phyloP scores from a whole-genome alignment of 148 eudicot species.

The Chenopodium album region DNA sequence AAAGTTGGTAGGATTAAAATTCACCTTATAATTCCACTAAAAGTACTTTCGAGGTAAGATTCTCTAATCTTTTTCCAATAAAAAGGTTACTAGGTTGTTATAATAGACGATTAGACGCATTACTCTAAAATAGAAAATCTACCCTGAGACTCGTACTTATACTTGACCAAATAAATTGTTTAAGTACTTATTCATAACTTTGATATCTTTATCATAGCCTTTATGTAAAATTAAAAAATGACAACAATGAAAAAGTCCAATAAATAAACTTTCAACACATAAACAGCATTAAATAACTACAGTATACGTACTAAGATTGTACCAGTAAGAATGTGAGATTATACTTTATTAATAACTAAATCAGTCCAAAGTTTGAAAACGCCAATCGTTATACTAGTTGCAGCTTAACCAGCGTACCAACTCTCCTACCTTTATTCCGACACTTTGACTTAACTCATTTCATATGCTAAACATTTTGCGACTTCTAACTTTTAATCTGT shows the following conservation, averaged over 20 bases:
- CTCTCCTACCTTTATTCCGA: constrained; percentile 21
- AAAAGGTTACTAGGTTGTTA: too few relatives aligned
- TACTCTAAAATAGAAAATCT: too few relatives aligned
- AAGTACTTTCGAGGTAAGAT: too few relatives aligned
- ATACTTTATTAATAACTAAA: background rate
- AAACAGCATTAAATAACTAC: background rate
- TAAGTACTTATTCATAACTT: too few relatives aligned
- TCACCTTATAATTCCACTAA: too few relatives aligned
- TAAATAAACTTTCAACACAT: background rate
- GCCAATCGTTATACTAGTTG: background rate
- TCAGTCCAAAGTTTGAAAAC: constrained; percentile 18
- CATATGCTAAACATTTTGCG: background rate
- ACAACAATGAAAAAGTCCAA: background rate
- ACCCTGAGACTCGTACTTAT: too few relatives aligned
- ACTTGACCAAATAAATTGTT: too few relatives aligned
- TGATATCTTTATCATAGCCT: too few relatives aligned
- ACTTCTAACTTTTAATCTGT: constrained; percentile 7
- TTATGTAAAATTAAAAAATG: background rate
- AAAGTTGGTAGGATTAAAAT: too few relatives aligned
- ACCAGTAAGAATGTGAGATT: too few relatives aligned
- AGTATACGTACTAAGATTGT: constrained; percentile 3
- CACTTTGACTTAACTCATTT: constrained; percentile 19
- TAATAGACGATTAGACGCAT: too few relatives aligned
- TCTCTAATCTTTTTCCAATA: too few relatives aligned
- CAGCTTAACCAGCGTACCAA: constrained; percentile 18